Evolutionary conservation across 768 basidiomycete genomes (phyloP).

Genomic region (Daedalea quercina): DNA sequence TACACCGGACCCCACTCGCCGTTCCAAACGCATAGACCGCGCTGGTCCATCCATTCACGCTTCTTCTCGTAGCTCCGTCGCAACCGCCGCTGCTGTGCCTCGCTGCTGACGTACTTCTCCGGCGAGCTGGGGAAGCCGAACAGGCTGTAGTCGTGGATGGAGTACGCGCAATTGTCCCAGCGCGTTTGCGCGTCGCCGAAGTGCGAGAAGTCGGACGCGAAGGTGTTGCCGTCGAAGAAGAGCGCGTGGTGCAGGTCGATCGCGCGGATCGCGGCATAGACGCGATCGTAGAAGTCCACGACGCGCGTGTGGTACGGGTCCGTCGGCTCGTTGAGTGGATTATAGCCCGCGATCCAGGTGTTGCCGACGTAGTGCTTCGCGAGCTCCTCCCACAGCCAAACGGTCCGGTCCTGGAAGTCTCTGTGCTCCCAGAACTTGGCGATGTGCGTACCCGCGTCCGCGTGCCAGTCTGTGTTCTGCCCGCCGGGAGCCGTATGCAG

Average conservation of each 20-base stretch:
- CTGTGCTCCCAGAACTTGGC: conserved; percentile 79
- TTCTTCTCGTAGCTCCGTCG: conserved; percentile 65
- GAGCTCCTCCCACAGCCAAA: conserved; percentile 75
- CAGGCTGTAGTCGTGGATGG: conserved; percentile 71
- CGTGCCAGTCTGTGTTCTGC: conserved; percentile 78
- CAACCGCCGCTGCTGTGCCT: conserved; percentile 48
- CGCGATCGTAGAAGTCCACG: conserved; percentile 60
- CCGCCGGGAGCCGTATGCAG: conserved; percentile 73
- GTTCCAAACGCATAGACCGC: conserved; percentile 66
- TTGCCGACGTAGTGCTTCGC: conserved; percentile 53
- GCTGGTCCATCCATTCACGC: conserved; percentile 69
- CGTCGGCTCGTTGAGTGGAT: conserved; percentile 80
- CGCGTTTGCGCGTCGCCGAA: conserved; percentile 47
- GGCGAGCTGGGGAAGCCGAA: conserved; percentile 66
- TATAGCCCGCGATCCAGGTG: conserved; percentile 81
- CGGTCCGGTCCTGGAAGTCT: conserved; percentile 73
- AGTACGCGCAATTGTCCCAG: conserved; percentile 70
- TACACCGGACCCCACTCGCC: conserved; percentile 89
- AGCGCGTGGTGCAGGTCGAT: conserved; percentile 67
- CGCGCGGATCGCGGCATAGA: conserved; percentile 64
- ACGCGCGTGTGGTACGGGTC: conserved; percentile 62
- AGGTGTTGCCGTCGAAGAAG: conserved; percentile 83
- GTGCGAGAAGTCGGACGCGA: conserved; percentile 75
- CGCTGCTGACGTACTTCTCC: conserved; percentile 46
- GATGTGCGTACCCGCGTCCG: conserved; percentile 64